Evolutionary conservation across 139 green algal genomes (phyloP), one percentile per base, ranked within the genome.

Genomic region (Eudorina sp.): DNA sequence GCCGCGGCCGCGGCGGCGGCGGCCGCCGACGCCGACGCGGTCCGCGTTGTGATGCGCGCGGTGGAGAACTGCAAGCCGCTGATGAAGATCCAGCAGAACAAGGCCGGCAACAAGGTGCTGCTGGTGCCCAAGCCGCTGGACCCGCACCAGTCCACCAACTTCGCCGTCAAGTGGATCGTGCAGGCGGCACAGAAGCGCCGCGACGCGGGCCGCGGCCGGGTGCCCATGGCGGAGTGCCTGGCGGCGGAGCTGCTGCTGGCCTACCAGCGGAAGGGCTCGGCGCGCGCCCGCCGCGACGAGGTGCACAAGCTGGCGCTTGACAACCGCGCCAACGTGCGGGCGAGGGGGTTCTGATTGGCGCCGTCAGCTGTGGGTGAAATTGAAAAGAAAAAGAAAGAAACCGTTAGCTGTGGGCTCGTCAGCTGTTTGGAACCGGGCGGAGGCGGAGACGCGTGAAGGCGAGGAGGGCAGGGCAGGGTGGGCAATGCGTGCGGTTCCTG

Each of bases 211-310:
- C 85, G 40, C 23, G 53, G 53, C 36, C 18, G 36, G 58, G n/a
- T 29, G 46, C 60, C 43, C 51, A 78, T 89, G 51, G 77, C 89
- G 41, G 83, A 94, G 41, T 92, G 86, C 48, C 62, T 94, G 45
- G 92, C 92, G 27, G 51, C 77, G 29, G 92, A 94, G 86, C 83
- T 94, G 77, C 70, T 94, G 83, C 89, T 93, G 83, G 92, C 92
- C 8, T 90, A 88, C 25, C 86, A 92, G 70, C 89, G 90, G 51
- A 78, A 91, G 77, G 92, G 92, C 19, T 43, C 68, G n/a, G 92
- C 92, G 27, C 31, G 92, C 41, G 55, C 89, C 45, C 76, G 83
- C 70, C 85, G 92, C 2, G 92, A 94, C 70, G 92, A 91, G n/a
- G n/a, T 94, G 27, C 92, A 94, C 74, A 91, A 91, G 83, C 85